Evolutionary conservation across 148 eudicot genomes (phyloP).

Genomic region (Persicaria tinctoria): DNA sequence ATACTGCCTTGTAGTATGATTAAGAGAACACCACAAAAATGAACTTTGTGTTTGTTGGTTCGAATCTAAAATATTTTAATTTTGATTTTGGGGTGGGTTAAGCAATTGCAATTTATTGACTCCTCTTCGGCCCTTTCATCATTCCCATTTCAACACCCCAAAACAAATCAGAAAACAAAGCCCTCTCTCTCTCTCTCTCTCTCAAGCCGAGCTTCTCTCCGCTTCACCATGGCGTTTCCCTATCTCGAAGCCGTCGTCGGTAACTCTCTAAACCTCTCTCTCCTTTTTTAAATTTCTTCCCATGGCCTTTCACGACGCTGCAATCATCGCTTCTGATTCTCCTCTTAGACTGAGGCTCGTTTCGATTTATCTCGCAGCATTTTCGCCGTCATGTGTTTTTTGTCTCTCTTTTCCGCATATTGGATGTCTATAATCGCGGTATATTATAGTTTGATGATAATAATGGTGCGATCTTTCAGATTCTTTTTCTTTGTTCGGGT

Average conservation of each 20-base stretch:
- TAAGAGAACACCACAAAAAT: no score
- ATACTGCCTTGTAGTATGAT: no score
- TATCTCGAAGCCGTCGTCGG: constrained; percentile 89
- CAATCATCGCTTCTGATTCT: background rate
- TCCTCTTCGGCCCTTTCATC: background rate
- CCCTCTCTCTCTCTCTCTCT: background rate
- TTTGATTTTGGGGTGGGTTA: no score
- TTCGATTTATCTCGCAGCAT: background rate
- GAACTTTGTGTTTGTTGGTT: no score
- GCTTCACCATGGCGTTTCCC: constrained; percentile 73
- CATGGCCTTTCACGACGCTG: background rate
- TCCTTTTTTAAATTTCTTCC: background rate
- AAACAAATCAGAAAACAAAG: background rate
- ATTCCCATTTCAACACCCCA: background rate
- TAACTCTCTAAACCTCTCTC: constrained; percentile 26
- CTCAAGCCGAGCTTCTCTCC: background rate
- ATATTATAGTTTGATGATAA: background rate
- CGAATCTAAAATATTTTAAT: no score
- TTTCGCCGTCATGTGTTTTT: background rate
- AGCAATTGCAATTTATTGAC: no score
- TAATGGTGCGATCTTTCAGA: background rate
- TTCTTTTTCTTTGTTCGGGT: background rate
- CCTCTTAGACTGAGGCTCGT: constrained; percentile 2
- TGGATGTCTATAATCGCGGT: background rate
- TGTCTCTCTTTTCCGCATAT: background rate